A percentile compares a stretch with the other conserved stretches of the same genome.
These are phyloP conservation scores for Fusarium temperatum DNA, from an alignment of 2,329 filamentous ascomycete species.

Conservation along the genomic window DNA sequence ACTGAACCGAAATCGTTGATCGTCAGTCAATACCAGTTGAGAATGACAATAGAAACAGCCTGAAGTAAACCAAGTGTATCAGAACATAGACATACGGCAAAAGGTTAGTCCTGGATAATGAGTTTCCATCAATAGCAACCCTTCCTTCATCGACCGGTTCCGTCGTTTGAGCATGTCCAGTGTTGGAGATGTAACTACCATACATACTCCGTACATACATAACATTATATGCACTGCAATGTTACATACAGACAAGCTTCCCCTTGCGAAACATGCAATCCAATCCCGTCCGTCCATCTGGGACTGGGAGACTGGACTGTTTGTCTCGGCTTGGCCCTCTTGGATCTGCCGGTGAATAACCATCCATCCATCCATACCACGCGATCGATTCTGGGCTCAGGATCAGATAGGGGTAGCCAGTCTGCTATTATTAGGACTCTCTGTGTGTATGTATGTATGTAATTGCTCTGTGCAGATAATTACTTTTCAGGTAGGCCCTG, in stretches of 20 bases:
- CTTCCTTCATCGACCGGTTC: background rate
- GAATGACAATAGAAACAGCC: background rate
- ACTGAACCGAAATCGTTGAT: background rate
- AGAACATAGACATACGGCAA: background rate
- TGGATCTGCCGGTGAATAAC: conserved; percentile 21
- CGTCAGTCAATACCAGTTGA: background rate
- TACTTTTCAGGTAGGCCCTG: background rate
- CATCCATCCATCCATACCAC: conserved; percentile 4
- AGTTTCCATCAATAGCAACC: conserved; percentile 13
- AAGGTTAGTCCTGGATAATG: background rate
- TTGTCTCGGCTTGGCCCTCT: background rate
- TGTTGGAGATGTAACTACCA: background rate
- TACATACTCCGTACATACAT: background rate
- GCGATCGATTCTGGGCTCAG: conserved; percentile 6
- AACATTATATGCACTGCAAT: background rate
- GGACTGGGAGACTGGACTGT: background rate
- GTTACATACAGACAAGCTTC: conserved; percentile 11
- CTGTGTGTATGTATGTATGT: background rate
- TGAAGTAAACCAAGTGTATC: background rate
- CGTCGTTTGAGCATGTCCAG: background rate
- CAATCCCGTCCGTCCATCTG: conserved; percentile 11
- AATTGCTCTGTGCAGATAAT: conserved; percentile 2
- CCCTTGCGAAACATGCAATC: conserved; percentile 5
- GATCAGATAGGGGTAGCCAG: conserved; percentile 16
- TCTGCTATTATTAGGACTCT: background rate